Evolutionary conservation across 345 rosid genomes (phyloP).

Genomic region (Citropsis articulata): DNA sequence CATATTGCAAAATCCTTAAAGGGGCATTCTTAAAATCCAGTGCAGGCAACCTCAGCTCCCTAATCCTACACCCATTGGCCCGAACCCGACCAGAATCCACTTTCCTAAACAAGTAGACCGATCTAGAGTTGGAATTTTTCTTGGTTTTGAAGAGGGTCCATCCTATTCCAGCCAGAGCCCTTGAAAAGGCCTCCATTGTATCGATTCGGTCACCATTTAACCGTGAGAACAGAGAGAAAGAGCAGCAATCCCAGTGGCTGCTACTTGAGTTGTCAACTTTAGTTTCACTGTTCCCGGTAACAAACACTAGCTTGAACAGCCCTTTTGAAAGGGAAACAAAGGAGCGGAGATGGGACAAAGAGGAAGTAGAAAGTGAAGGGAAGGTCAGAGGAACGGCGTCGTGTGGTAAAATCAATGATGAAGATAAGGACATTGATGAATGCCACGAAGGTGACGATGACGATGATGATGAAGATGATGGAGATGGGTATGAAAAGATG

Average conservation of each 20-base stretch:
- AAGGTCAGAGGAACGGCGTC: slow-evolving; percentile 60
- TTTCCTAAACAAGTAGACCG: slow-evolving; percentile 59
- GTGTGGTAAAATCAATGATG: slow-evolving; percentile 47
- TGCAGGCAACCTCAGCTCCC: slow-evolving; percentile 65
- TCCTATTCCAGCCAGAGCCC: slow-evolving; percentile 56
- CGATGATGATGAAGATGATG: slow-evolving; percentile 17
- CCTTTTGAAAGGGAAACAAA: slow-evolving; percentile 65
- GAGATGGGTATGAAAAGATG: slow-evolving; percentile 57
- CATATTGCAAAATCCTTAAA: slow-evolving; percentile 66
- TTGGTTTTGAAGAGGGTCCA: slow-evolving; percentile 67
- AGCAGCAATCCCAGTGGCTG: slow-evolving; percentile 70
- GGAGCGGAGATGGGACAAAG: slow-evolving; percentile 55
- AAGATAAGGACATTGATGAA: slow-evolving; percentile 38
- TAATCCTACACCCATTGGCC: slow-evolving; percentile 41
- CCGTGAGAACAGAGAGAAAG: slow-evolving; percentile 55
- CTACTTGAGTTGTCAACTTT: slow-evolving; percentile 19
- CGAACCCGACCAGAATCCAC: slow-evolving; percentile 50
- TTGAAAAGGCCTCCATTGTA: slow-evolving; percentile 59
- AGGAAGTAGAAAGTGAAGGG: slow-evolving; percentile 57
- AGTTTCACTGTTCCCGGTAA: neutral
- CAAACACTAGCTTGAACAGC: slow-evolving; percentile 59
- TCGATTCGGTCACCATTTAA: slow-evolving; percentile 42
- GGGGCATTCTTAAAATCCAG: slow-evolving; percentile 71
- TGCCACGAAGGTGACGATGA: slow-evolving; percentile 20
- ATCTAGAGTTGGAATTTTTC: slow-evolving; percentile 22